A percentile compares a stretch with the other conserved stretches of the same genome.
These are phyloP conservation scores for Aleurites moluccanus DNA, from an alignment of 441 rosid genomes.

Conservation along the genomic window DNA sequence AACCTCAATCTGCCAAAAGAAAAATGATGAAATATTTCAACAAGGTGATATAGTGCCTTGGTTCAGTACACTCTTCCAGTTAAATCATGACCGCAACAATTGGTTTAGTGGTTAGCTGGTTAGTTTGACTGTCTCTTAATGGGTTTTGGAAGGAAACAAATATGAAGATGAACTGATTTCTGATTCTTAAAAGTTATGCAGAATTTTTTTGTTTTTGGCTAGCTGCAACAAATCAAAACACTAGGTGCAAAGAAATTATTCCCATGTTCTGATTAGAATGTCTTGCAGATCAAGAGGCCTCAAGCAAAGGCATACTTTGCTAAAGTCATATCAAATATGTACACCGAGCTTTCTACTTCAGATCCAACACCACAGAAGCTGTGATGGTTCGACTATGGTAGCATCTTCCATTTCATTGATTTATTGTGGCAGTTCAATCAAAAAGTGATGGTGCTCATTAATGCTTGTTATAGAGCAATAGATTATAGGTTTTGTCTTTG, in stretches of 20 bases:
- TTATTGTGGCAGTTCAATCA: background rate
- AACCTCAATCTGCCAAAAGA: background rate
- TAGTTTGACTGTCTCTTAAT: background rate
- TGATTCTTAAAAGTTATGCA: background rate
- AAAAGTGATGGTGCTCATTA: background rate
- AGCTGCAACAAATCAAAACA: background rate
- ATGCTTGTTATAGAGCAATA: background rate
- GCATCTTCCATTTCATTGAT: background rate
- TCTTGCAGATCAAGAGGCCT: slow-evolving; percentile 85
- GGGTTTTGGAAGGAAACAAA: background rate
- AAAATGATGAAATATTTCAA: background rate
- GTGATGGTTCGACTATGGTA: slow-evolving; percentile 10
- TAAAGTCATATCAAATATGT: slow-evolving; percentile 73
- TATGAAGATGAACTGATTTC: background rate
- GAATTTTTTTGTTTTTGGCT: background rate
- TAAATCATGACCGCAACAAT: background rate
- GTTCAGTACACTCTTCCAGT: background rate
- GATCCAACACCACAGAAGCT: slow-evolving; percentile 37
- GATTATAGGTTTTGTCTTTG: too few relatives aligned
- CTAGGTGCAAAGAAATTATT: background rate
- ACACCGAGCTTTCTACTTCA: slow-evolving; percentile 50
- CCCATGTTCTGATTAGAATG: background rate
- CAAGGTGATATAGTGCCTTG: background rate
- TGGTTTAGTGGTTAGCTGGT: background rate
- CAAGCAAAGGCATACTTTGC: slow-evolving; percentile 80